Percentiles rank a stretch among this genome's conserved stretches.
Evolutionary conservation across 768 basidiomycete genomes (phyloP).

Genomic region (Xerocomellus chrysenteron): DNA sequence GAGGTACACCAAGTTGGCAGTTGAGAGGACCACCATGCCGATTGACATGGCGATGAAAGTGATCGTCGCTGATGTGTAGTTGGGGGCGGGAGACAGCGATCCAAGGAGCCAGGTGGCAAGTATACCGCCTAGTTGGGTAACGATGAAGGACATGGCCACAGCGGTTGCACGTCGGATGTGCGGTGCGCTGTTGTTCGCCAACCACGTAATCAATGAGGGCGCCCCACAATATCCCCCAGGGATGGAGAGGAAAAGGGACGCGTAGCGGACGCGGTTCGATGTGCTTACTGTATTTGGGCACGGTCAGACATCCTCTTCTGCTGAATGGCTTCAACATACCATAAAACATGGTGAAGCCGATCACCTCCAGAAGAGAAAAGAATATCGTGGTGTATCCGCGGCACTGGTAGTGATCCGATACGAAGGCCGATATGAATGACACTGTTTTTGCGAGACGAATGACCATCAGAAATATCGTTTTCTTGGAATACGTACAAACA

Average conservation of each 20-base stretch:
- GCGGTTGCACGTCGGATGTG: neutral
- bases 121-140: neutral
- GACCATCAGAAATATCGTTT: neutral
- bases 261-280: constrained; percentile 48
- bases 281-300: constrained; percentile 10
- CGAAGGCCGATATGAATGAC: constrained; percentile 38
- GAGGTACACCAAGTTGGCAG: neutral
- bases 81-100: neutral
- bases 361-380: constrained; percentile 41
- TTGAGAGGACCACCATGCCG: neutral
- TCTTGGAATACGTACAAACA: constrained; percentile 34
- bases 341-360: constrained; percentile 56
- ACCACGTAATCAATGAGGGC: neutral
- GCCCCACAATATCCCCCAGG: constrained; percentile 42
- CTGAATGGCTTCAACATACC: constrained; percentile 33
- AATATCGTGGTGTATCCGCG: constrained; percentile 50
- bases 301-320: neutral
- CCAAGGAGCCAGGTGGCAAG: constrained; percentile 4
- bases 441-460: constrained; percentile 24
- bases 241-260: constrained; percentile 55
- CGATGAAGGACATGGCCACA: neutral
- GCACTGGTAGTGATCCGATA: constrained; percentile 54
- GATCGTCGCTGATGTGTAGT: neutral
- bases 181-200: constrained; percentile 3
- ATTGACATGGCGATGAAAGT: constrained; percentile 1